Evolutionary conservation across 495 filamentous ascomycete species (phyloP), one percentile per base, ranked within the genome.

Genomic region (Xylaria flabelliformis): DNA sequence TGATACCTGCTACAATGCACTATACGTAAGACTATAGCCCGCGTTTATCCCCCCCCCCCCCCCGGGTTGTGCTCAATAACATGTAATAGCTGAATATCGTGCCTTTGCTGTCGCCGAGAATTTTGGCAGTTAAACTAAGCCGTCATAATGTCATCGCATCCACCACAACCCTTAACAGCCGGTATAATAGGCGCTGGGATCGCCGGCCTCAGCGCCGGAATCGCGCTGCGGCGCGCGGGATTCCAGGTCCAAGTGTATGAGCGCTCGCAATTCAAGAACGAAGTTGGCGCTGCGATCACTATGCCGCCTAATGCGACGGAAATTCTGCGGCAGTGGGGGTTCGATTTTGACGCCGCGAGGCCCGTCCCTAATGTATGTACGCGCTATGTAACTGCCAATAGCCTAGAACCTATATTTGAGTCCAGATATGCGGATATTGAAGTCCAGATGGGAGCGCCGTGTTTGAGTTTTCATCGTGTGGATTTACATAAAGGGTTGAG

Each of bases 221-320:
- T 89, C 39, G 84, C 84, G 1, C 75, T 88, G 36, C 82, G 85
- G 26, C 82, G 80, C 1, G 79, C 80, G 5, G 88, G 87, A 4
- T 84, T 87, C 72, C 67, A 81, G 67, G 86, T 89, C 24, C 48
- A 84, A 69, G 83, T 90, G 34, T 80, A 84, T 63, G 88, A 90
- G 72, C 86, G 84, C 29, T 86, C 83, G 1, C 72, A 26, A 4
- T 87, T 89, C 75, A 76, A 83, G n/a, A 86, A 81, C 48, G 87
- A 90, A 72, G 80, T 87, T 8, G 88, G 88, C 2, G 88, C 88
- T 2, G 87, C 86, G 24, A 86, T 89, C 64, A 78, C 82, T n/a
- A 64, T 86, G 6, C 80, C 82, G 0, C 87, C 87, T 1, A 89
- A 89, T 70, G 86, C 84, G 4, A 80, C 80, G 26, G 76, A 78